Evolutionary conservation across 2,329 filamentous ascomycete species (phyloP), one percentile per base, ranked within the genome.

Genomic region (Beauveria bassiana): DNA sequence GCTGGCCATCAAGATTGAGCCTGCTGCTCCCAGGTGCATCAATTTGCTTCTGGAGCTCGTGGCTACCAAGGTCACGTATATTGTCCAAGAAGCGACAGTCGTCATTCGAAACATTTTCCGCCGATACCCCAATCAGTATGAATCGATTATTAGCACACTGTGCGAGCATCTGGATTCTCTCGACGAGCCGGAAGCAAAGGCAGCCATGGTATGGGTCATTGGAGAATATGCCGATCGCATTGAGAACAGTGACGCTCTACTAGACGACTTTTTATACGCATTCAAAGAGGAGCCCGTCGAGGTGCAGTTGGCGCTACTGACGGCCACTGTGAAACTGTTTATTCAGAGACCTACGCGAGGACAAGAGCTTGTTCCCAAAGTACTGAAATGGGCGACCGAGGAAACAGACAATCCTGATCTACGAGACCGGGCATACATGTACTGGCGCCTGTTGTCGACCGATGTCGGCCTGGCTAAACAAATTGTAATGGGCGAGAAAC

Each of bases 21-120:
- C 93, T 1, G 92, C 95, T 3, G 92, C 95, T 12, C 85, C 87
- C 68, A 83, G 90, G 63, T 99, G 95, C 76, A 99, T 99, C 72
- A 93, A 93, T 70, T 88, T 96, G 6, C 81, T 99, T 0, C 82
- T 99, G 22, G 92, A 97, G 65, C 84, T 99, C 46, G 95, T 99
- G 52, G 89, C 93, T 31, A 98, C 95, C n/a, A 98, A 98, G 77
- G 88, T 99, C 60, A 96, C 93, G 0, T 99, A 99, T 71, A 99
- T 99, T 67, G 95, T 99, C 1, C 95, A 99, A 75, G 95, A 99
- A 79, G 95, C 95, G 18, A 99, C 95, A 0, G 95, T 99, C 5
- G 95, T 99, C 28, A 99, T 99, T 71, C 89, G 92, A 67, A 99
- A 99, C 74, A 99, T 99, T 70, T 99, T 99, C 83, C 88, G 95